Conservation (phyloP, 1,139 yeast species). For the Yamadazyma triangularis region DNA sequence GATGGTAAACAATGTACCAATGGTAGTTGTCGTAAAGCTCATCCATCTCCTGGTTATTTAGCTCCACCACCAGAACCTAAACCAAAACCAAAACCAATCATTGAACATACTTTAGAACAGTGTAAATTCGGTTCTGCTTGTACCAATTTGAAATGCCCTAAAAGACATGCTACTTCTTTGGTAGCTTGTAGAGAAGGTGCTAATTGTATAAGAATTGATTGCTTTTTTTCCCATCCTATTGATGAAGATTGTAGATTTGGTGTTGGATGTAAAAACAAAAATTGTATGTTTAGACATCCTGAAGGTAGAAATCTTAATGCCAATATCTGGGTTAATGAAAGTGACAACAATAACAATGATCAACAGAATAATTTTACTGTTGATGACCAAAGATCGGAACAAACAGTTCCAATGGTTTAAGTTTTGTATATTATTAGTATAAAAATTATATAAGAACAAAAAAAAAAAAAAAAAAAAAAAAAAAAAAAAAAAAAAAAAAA, state of each 20-base stretch:
- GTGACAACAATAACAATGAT: constrained; percentile 32
- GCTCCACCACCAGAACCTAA: constrained; percentile 15
- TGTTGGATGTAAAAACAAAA: constrained; percentile 60
- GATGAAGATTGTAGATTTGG: constrained; percentile 80
- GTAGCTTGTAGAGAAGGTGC: constrained; percentile 80
- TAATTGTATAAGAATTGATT: constrained; percentile 71
- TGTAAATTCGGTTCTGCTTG: constrained; percentile 77
- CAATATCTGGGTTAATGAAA: constrained; percentile 8
- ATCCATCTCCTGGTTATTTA: constrained; percentile 64
- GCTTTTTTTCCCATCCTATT: constrained; percentile 78
- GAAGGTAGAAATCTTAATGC: constrained; percentile 49
- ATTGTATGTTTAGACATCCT: constrained; percentile 76
- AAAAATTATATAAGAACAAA: too few species aligned
- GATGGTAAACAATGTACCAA: constrained; percentile 63
- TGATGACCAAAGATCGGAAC: constrained; percentile 66
- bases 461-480: too few species aligned
- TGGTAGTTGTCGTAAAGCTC: constrained; percentile 64
- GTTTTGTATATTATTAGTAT: too few species aligned
- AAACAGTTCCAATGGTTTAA: too few species aligned
- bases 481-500: too few species aligned
- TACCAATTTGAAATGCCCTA: constrained; percentile 73
- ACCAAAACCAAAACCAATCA: constrained; percentile 9
- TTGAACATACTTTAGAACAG: constrained; percentile 57
- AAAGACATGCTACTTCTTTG: constrained; percentile 74
- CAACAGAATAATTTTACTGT: constrained; percentile 74